These are phyloP conservation scores for Ustilago bromivora DNA, from an alignment of 1,284 basidiomycete genomes.

Conservation along the genomic window DNA sequence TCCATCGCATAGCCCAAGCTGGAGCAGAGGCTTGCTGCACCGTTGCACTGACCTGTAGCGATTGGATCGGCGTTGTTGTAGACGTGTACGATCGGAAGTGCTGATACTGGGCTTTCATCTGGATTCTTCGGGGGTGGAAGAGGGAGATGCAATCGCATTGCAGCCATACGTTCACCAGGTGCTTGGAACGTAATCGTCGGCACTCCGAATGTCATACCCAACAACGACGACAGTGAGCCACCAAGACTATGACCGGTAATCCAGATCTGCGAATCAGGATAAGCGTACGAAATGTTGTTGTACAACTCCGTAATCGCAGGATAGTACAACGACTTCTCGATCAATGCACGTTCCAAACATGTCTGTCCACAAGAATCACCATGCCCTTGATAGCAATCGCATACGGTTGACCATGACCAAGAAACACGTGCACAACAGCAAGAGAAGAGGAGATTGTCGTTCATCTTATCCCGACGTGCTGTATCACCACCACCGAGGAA, in stretches of 20 bases:
- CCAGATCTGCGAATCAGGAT: slow-evolving; percentile 93
- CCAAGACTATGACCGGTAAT: slow-evolving; percentile 90
- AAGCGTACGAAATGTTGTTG: slow-evolving; percentile 82
- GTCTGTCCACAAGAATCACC: slow-evolving; percentile 78
- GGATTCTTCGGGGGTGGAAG: slow-evolving; percentile 70
- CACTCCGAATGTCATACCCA: slow-evolving; percentile 90
- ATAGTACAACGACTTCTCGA: slow-evolving; percentile 89
- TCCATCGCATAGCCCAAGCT: slow-evolving; percentile 68
- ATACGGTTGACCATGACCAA: slow-evolving; percentile 95
- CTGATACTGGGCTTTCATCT: slow-evolving; percentile 54
- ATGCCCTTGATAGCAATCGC: slow-evolving; percentile 79
- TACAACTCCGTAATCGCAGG: slow-evolving; percentile 80
- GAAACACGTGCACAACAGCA: slow-evolving; percentile 96
- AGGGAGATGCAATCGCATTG: slow-evolving; percentile 87
- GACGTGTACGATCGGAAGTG: slow-evolving; percentile 75
- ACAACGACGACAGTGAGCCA: slow-evolving; percentile 84
- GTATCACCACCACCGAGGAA: slow-evolving; percentile 86
- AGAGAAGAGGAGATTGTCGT: slow-evolving; percentile 96
- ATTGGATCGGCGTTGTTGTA: slow-evolving; percentile 85
- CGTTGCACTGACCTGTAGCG: slow-evolving; percentile 67
- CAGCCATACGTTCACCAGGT: slow-evolving; percentile 88
- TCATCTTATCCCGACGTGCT: slow-evolving; percentile 88
- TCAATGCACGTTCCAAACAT: slow-evolving; percentile 83
- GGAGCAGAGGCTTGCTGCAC: slow-evolving; percentile 60
- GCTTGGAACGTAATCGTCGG: slow-evolving; percentile 91